Evolutionary conservation across 2,329 filamentous ascomycete genomes (phyloP).

Genomic region (Penicillium sp.): DNA sequence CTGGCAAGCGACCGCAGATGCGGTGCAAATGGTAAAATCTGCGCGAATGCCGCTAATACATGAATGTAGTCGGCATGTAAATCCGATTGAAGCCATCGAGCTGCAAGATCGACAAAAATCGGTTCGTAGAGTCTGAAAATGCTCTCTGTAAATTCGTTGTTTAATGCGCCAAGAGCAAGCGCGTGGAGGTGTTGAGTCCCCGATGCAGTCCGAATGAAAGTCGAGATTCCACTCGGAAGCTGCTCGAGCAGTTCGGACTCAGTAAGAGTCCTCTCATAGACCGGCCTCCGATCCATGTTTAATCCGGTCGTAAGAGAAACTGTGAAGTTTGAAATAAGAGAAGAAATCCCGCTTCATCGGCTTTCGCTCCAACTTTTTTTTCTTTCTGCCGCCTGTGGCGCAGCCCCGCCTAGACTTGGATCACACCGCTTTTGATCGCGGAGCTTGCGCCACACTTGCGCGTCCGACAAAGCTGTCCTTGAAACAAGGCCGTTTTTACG

Average conservation of each 20-base stretch:
- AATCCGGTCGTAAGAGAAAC: constrained; percentile 36
- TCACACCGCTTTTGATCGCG: constrained; percentile 9
- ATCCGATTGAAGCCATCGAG: constrained; percentile 65
- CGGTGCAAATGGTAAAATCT: constrained; percentile 77
- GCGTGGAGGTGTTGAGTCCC: constrained; percentile 69
- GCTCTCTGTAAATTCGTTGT: constrained; percentile 66
- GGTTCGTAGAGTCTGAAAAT: constrained; percentile 73
- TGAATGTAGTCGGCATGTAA: constrained; percentile 35
- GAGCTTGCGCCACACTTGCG: constrained; percentile 33
- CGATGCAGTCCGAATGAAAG: constrained; percentile 63
- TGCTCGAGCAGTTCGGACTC: constrained; percentile 54
- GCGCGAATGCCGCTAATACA: constrained; percentile 71
- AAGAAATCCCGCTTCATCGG: constrained; percentile 19
- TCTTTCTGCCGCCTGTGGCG: constrained; percentile 36
- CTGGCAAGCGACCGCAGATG: constrained; percentile 73
- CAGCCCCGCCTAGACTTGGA: constrained; percentile 25
- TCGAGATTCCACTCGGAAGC: constrained; percentile 68
- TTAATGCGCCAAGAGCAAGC: constrained; percentile 68
- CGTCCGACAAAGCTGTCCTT: constrained; percentile 18
- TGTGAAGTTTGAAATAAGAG: constrained; percentile 28
- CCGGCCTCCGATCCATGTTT: constrained; percentile 42
- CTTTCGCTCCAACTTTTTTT: constrained; percentile 31
- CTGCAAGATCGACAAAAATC: constrained; percentile 78
- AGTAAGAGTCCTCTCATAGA: constrained; percentile 53
- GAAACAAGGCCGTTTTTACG: constrained; percentile 6